These are phyloP conservation scores for Scedosporium dehoogii DNA, from an alignment of 2,329 filamentous ascomycete species.

Conservation along the genomic window DNA sequence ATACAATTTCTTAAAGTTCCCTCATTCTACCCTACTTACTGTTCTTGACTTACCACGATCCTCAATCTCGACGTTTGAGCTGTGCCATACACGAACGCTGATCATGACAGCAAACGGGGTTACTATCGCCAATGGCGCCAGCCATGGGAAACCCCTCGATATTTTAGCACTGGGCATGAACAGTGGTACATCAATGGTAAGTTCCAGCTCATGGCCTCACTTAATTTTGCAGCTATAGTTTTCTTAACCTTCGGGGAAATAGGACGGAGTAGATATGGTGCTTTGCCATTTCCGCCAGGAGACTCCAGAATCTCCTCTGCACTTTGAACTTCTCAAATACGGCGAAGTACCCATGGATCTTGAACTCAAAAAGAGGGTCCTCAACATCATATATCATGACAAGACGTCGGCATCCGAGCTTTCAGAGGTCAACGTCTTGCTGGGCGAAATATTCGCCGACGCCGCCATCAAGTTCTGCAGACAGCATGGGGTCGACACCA, in stretches of 20 bases:
- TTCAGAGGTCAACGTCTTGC: conserved; percentile 45
- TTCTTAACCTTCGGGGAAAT: no score
- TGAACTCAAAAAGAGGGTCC: conserved; percentile 43
- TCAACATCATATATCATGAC: conserved; percentile 46
- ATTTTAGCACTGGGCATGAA: conserved; percentile 42
- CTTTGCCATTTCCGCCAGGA: conserved; percentile 46
- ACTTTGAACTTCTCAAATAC: conserved; percentile 47
- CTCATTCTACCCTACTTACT: no score
- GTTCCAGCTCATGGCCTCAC: no score
- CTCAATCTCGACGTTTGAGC: no score
- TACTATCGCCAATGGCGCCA: conserved; percentile 1
- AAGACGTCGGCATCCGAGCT: conserved; percentile 41
- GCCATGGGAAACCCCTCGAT: conserved; percentile 26
- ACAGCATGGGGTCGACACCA: conserved; percentile 29
- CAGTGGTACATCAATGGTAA: conserved; percentile 37
- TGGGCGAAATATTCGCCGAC: conserved; percentile 45
- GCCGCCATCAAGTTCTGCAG: conserved; percentile 40
- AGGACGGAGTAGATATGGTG: conserved; percentile 46
- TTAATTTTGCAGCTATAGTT: not conserved
- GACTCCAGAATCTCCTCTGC: conserved; percentile 39
- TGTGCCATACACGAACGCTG: not conserved
- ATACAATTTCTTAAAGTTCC: no score
- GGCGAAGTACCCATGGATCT: conserved; percentile 44
- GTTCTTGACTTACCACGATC: no score
- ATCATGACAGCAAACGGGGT: not conserved